Conservation (phyloP, 768 basidiomycete species). For the Cystobasidium tubakii region DNA sequence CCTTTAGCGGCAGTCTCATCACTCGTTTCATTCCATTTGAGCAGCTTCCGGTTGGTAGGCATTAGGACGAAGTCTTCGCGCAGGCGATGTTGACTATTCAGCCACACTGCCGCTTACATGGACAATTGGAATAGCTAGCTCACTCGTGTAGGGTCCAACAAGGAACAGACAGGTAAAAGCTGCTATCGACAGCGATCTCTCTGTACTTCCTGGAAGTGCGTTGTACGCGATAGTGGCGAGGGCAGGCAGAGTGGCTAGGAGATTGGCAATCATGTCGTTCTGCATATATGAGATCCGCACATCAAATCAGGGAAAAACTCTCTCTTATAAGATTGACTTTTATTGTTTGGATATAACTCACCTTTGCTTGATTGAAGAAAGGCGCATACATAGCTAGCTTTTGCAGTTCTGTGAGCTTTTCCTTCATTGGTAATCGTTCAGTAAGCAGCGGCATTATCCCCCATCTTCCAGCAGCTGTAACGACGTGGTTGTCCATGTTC, state of each 20-base stretch:
- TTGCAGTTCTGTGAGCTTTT: background rate
- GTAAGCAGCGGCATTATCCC: background rate
- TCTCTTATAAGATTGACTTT: too few relatives aligned
- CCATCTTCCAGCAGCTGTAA: background rate
- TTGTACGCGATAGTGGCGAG: conserved; percentile 1
- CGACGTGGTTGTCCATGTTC: too few relatives aligned
- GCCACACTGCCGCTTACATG: too few relatives aligned
- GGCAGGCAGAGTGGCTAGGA: background rate
- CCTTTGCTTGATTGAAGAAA: conserved; percentile 3
- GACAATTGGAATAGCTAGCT: background rate
- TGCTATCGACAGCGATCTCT: background rate
- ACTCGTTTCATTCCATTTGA: background rate
- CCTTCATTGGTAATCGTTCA: background rate
- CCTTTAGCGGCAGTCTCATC: background rate
- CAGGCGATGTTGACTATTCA: too few relatives aligned
- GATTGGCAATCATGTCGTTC: background rate
- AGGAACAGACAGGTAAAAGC: background rate
- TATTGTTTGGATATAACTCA: too few relatives aligned
- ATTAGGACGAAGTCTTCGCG: background rate
- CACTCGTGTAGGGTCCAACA: background rate
- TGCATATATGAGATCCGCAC: background rate
- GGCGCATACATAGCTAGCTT: background rate
- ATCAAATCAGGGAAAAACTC: background rate
- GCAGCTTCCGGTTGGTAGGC: background rate
- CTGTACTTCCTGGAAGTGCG: background rate